phyloP scores from a whole-genome alignment of 768 basidiomycete genomes.

The Neoboletus subvelutipes region DNA sequence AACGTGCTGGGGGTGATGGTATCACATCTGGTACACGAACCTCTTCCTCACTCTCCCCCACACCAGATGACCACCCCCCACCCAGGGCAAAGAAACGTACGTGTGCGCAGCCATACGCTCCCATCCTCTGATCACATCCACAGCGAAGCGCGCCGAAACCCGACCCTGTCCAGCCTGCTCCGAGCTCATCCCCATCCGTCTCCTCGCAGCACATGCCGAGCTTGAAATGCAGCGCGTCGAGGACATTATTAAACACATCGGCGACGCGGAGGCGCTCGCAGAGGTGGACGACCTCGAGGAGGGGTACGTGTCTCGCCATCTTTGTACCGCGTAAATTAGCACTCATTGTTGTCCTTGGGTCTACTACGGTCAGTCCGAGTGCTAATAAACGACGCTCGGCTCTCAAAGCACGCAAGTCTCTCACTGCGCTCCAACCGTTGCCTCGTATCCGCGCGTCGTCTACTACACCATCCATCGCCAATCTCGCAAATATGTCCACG shows the following conservation, averaged over 20 bases:
- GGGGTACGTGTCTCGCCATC: constrained; percentile 41
- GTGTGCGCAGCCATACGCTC: constrained; percentile 17
- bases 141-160: constrained; percentile 75
- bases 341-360: constrained; percentile 36
- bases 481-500: constrained; percentile 21
- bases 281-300: constrained; percentile 51
- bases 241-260: constrained; percentile 61
- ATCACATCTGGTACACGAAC: constrained; percentile 14
- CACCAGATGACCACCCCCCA: constrained; percentile 27
- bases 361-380: constrained; percentile 20
- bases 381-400: constrained; percentile 42
- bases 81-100: constrained; percentile 51
- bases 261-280: constrained; percentile 55
- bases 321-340: constrained; percentile 10
- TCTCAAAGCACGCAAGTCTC: constrained; percentile 41
- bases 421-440: constrained; percentile 28
- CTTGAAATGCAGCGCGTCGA: constrained; percentile 71
- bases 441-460: constrained; percentile 27
- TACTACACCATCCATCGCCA: constrained; percentile 14
- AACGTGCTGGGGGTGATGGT: constrained; percentile 38
- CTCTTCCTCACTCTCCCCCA: constrained; percentile 36
- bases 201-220: constrained; percentile 61
- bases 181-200: constrained; percentile 68
- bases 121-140: neutral
- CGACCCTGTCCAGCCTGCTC: constrained; percentile 72